Base-by-base conservation (phyloP, 2,329 filamentous ascomycete species). In the Exophiala oligosperma region DNA sequence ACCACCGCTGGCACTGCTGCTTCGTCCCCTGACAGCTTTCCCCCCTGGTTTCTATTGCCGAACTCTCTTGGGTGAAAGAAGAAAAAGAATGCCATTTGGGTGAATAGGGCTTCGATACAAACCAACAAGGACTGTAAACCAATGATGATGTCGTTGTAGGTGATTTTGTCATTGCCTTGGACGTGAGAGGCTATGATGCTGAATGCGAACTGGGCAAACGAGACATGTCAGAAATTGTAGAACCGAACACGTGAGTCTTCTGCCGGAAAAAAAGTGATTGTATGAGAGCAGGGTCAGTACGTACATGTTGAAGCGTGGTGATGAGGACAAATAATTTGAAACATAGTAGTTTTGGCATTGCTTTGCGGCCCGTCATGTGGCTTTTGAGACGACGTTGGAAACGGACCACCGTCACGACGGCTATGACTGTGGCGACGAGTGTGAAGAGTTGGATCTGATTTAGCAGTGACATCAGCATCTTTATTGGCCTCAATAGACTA, bases 261-360 rank as follows among this genome's bases (percentile, higher is more conserved):
- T 17, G 17, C 17, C 17, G 17, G 17, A 17, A 17, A 17, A 17
- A 17, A 17, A 17, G 17, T 17, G 17, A 17, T 17, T 17, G 17
- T 17, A 17, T 17, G 17, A 17, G 17, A 17, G 17, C 17, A 17
- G 17, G 17, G 17, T 17, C 17, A 17, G 32, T 38, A 60, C 44
- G 52, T 35, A 63, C 53, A 40, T 76, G 78, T 68, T 96, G 91
- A 90, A 91, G 94, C 72, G 94, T 94, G 29, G 88, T 92, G 66
- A 96, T 81, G 78, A 95, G 94, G 68, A 95, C 91, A 69, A 95
- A 90, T 23, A 94, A 81, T 74, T 95, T 95, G 75, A 96, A 93
- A 78, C 72, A 93, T 89, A 44, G 21, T 4, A 63, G 48, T 29
- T 63, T 63, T 5, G 49, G 29, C 12, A 55, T 28, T 21, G 58